Evolutionary conservation across 345 rosid species (phyloP).

Genomic region (Ceriops tagal): DNA sequence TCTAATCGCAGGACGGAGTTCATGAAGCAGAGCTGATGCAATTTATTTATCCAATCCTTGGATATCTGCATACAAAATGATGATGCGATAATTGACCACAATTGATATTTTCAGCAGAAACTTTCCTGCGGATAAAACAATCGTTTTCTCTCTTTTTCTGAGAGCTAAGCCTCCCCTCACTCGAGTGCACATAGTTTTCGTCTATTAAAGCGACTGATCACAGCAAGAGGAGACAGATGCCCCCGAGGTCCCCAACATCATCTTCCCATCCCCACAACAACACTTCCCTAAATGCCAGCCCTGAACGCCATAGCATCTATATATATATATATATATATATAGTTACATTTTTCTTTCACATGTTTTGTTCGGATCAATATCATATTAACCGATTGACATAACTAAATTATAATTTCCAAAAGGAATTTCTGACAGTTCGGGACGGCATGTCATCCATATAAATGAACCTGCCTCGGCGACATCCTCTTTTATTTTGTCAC

Average conservation of each 20-base stretch:
- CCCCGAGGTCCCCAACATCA: conserved; percentile 26
- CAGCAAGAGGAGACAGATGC: conserved; percentile 10
- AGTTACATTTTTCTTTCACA: no score
- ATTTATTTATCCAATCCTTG: no score
- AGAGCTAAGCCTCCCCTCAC: conserved; percentile 14
- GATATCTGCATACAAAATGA: no score
- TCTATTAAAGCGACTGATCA: conserved; percentile 18
- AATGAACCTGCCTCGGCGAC: conserved; percentile 5
- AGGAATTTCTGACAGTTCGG: no score
- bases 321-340: no score
- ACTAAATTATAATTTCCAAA: no score
- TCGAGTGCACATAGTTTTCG: not conserved
- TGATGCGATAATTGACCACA: no score
- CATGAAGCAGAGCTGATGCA: no score
- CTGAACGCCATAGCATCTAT: no score
- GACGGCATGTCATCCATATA: not conserved
- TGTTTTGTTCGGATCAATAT: conserved; percentile 27
- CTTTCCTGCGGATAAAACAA: not conserved
- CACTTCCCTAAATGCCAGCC: no score
- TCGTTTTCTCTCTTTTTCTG: not conserved
- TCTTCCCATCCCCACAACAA: not conserved
- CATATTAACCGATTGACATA: conserved; percentile 1
- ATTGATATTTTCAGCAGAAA: not conserved
- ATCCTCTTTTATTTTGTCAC: not conserved
- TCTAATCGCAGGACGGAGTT: no score